Conservation (phyloP, 306 rosid genomes). For the Urtica urens region DNA sequence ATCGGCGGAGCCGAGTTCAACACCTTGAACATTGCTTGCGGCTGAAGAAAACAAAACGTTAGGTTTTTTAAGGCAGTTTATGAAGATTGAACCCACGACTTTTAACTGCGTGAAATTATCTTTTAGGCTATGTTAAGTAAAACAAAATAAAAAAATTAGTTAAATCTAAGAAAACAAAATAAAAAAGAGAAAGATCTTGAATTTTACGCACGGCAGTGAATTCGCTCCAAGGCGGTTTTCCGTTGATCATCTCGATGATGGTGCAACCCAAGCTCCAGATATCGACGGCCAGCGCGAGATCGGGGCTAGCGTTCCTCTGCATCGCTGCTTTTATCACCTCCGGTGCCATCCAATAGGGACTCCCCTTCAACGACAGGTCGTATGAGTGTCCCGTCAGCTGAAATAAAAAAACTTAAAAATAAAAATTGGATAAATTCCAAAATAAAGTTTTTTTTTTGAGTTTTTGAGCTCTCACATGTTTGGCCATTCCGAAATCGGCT, state of each 20-base stretch:
- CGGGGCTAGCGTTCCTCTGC: conserved; percentile 48
- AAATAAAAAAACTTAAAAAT: conserved; percentile 9
- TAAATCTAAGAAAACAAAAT: neutral
- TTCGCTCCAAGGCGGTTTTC: conserved; percentile 91
- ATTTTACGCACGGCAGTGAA: conserved; percentile 54
- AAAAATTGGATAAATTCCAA: neutral
- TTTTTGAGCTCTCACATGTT: conserved; percentile 88
- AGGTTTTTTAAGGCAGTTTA: neutral
- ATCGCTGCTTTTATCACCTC: conserved; percentile 92
- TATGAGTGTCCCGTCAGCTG: conserved; percentile 69
- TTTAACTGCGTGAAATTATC: too few species aligned
- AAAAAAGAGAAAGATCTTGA: neutral
- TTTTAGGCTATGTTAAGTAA: neutral
- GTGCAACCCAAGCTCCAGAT: conserved; percentile 99
- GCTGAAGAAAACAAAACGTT: conserved; percentile 31
- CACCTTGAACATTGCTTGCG: conserved; percentile 96
- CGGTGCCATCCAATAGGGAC: conserved; percentile 99
- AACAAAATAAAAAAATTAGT: conserved; percentile 3
- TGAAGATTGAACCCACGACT: too few species aligned
- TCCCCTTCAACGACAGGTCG: conserved; percentile 82
- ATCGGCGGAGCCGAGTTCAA: conserved; percentile 61
- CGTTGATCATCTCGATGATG: conserved; percentile 81
- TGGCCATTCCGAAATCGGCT: conserved; percentile 96
- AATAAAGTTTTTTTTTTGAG: too few species aligned
- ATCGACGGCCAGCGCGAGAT: conserved; percentile 73